Evolutionary conservation across 805 yeast genomes (phyloP).

Genomic region (Lachancea fermentati): DNA sequence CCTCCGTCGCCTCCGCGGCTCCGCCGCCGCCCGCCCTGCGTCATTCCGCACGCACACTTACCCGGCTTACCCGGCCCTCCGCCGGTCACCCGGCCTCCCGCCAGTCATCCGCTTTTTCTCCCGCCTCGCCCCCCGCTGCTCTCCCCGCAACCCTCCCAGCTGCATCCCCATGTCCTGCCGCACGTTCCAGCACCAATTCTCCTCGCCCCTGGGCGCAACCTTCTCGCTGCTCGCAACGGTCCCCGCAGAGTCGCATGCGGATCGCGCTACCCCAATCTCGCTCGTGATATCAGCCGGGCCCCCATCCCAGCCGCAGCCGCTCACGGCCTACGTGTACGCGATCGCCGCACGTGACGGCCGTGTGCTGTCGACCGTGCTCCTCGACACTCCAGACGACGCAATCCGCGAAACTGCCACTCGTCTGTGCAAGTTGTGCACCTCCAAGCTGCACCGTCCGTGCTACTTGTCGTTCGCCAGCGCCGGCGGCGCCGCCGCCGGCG

Average conservation of each 20-base stretch:
- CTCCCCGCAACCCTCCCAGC: background rate
- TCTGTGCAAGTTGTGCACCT: conserved; percentile 22
- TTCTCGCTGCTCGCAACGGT: conserved; percentile 15
- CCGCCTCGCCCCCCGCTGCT: background rate
- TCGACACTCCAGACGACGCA: conserved; percentile 25
- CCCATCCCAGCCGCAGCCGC: background rate
- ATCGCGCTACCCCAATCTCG: conserved; percentile 3
- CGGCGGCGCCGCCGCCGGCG: background rate
- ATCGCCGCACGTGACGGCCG: conserved; percentile 5
- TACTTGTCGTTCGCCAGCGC: conserved; percentile 23
- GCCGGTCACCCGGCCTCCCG: too few relatives aligned
- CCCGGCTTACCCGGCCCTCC: too few relatives aligned
- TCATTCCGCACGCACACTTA: too few relatives aligned
- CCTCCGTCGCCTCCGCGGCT: too few relatives aligned
- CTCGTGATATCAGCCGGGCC: conserved; percentile 5
- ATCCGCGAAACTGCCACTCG: conserved; percentile 27
- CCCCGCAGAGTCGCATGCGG: conserved; percentile 12
- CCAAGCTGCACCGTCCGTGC: conserved; percentile 24
- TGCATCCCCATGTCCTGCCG: background rate
- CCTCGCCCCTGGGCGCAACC: conserved; percentile 4
- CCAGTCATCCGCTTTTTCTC: background rate
- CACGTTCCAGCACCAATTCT: background rate
- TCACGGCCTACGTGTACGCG: conserved; percentile 7
- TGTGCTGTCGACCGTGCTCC: conserved; percentile 22
- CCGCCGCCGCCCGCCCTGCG: too few relatives aligned